Conservation (phyloP, 768 basidiomycete species). For the Rubroboletus satanas region DNA sequence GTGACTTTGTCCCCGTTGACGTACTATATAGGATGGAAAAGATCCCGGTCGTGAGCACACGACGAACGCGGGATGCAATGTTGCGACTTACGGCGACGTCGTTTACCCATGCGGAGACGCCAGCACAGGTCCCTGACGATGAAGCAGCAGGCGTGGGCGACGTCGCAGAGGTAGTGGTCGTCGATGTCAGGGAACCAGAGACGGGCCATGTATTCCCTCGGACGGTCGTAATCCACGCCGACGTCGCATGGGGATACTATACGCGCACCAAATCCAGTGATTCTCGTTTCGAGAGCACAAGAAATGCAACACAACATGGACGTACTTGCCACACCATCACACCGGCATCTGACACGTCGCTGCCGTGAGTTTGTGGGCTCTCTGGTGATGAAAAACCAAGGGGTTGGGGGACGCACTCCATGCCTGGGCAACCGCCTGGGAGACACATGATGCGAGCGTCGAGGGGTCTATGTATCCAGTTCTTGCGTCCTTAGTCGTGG, state of each 20-base stretch:
- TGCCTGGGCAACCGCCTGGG: conserved; percentile 55
- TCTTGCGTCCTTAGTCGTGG: conserved; percentile 37
- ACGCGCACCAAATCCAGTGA: neutral
- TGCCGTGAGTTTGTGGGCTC: neutral
- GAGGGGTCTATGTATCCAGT: conserved; percentile 57
- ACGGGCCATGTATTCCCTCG: conserved; percentile 38
- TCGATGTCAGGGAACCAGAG: neutral
- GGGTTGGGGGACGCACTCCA: conserved; percentile 51
- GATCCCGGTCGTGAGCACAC: neutral
- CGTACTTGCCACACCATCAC: conserved; percentile 45
- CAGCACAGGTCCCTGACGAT: conserved; percentile 35
- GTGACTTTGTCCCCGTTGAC: conserved; percentile 38
- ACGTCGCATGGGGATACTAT: conserved; percentile 37
- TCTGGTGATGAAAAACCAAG: neutral
- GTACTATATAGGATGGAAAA: neutral
- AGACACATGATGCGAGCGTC: conserved; percentile 56
- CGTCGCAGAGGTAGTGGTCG: neutral
- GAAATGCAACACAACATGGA: neutral
- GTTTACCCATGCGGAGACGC: conserved; percentile 42
- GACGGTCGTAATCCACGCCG: conserved; percentile 40
- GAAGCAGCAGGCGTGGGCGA: conserved; percentile 23
- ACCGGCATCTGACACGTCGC: conserved; percentile 29
- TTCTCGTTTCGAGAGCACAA: neutral
- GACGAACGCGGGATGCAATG: neutral
- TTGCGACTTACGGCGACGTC: conserved; percentile 33